These are phyloP conservation scores for Chrysosporium keratinophilum DNA, from an alignment of 2,329 filamentous ascomycete species.

Conservation along the genomic window DNA sequence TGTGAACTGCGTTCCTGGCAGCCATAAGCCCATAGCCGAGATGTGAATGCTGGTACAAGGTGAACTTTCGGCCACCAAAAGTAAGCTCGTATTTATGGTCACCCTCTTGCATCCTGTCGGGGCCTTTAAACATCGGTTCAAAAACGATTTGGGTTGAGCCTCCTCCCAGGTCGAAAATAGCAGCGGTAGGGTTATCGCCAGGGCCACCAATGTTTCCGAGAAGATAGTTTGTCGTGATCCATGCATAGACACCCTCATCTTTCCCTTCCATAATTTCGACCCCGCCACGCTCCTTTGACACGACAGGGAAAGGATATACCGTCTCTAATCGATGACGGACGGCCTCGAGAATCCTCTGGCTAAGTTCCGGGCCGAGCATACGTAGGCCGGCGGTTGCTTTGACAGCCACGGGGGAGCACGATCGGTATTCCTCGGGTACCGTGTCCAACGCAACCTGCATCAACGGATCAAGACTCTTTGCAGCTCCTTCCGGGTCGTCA, in stretches of 20 bases:
- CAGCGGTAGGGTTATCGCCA: slow-evolving; percentile 81
- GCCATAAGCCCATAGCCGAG: slow-evolving; percentile 94
- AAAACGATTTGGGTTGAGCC: slow-evolving; percentile 98
- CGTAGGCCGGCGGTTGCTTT: slow-evolving; percentile 94
- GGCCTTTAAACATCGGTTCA: slow-evolving; percentile 89
- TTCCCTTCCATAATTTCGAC: slow-evolving; percentile 96
- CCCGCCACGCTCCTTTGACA: slow-evolving; percentile 72
- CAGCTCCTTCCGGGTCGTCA: slow-evolving; percentile 74
- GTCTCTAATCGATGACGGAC: slow-evolving; percentile 77
- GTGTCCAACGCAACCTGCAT: slow-evolving; percentile 74
- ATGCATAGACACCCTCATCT: slow-evolving; percentile 94
- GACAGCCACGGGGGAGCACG: slow-evolving; percentile 91
- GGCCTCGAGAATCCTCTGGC: slow-evolving; percentile 71
- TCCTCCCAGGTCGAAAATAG: slow-evolving; percentile 90
- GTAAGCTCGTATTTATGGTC: slow-evolving; percentile 91
- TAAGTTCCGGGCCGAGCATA: slow-evolving; percentile 70
- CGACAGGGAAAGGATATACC: slow-evolving; percentile 86
- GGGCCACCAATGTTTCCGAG: slow-evolving; percentile 93
- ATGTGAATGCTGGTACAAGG: slow-evolving; percentile 96
- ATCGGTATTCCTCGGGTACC: slow-evolving; percentile 79
- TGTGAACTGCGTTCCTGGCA: slow-evolving; percentile 77
- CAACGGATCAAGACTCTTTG: slow-evolving; percentile 76
- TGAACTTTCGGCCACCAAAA: slow-evolving; percentile 84
- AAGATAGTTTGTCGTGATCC: slow-evolving; percentile 98
- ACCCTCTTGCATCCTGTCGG: slow-evolving; percentile 71